Evolutionary conservation across 2,329 filamentous ascomycete genomes (phyloP).

Genomic region (Aspergillus nomiae): DNA sequence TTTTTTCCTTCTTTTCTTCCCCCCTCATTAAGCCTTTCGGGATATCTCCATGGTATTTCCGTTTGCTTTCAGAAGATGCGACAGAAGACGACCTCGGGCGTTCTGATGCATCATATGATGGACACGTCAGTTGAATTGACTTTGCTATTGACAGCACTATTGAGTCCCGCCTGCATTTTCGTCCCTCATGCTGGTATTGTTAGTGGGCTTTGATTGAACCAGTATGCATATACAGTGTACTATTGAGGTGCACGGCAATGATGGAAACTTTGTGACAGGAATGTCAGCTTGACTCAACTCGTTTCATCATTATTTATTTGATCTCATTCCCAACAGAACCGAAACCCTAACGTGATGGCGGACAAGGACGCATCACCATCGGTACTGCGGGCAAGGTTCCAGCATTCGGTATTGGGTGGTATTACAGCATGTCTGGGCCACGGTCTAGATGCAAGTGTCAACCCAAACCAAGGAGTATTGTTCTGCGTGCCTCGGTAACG

Average conservation of each 20-base stretch:
- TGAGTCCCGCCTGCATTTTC: constrained; percentile 12
- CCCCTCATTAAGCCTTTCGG: background rate
- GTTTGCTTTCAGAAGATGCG: background rate
- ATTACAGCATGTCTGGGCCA: background rate
- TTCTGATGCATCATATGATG: constrained; percentile 13
- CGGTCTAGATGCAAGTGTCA: background rate
- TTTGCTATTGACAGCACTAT: constrained; percentile 19
- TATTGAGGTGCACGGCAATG: background rate
- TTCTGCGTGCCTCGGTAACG: background rate
- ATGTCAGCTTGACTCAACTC: background rate
- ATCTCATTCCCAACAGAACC: background rate
- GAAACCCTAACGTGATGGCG: background rate
- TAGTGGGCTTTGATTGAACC: background rate
- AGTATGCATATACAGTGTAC: background rate
- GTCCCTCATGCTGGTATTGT: constrained; percentile 8
- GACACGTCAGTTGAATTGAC: constrained; percentile 7
- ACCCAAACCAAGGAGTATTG: background rate
- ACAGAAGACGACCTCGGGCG: background rate
- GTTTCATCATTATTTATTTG: background rate
- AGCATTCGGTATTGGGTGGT: background rate
- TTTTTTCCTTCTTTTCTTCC: background rate
- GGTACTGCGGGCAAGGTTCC: background rate
- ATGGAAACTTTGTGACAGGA: background rate
- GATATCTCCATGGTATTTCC: background rate
- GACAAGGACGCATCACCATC: background rate